Percentiles rank a stretch among this genome's conserved stretches.
Evolutionary conservation across 139 green algal species (phyloP).

Genomic region (Pleodorina starrii): DNA sequence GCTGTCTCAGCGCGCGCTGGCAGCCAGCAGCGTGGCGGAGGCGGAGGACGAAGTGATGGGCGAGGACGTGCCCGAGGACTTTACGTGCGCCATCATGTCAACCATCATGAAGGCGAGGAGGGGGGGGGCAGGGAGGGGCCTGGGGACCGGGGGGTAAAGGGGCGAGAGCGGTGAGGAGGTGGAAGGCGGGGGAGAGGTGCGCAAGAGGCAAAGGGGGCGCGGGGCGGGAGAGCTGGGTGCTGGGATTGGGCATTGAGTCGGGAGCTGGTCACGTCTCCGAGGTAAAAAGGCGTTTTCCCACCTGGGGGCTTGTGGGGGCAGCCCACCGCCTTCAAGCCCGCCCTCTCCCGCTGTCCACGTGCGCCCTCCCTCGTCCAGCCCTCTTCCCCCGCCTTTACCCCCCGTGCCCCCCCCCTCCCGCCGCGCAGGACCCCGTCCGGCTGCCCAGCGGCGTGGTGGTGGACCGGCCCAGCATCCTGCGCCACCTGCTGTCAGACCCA

Average conservation of each 20-base stretch:
- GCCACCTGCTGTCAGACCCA: constrained; percentile 91
- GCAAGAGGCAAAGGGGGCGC: no score
- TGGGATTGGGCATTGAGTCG: no score
- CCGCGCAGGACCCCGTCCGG: constrained; percentile 85
- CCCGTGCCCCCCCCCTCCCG: background rate
- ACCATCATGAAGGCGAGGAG: constrained; percentile 85
- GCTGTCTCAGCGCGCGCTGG: constrained; percentile 72
- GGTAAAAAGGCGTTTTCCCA: no score
- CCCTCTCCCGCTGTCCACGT: no score
- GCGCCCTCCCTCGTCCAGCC: no score
- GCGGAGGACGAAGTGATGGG: constrained; percentile 82
- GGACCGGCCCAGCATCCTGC: constrained; percentile 89
- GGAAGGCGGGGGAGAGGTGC: background rate
- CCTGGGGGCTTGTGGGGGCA: no score
- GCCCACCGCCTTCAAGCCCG: no score
- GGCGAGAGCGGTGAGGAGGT: background rate
- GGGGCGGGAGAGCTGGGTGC: no score
- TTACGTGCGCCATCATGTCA: constrained; percentile 89
- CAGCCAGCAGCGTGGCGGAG: constrained; percentile 59
- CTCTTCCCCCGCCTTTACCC: no score
- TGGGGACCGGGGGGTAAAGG: background rate
- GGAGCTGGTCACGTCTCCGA: no score
- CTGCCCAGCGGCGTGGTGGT: constrained; percentile 81
- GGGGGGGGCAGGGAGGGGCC: background rate
- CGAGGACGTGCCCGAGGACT: constrained; percentile 93